Evolutionary conservation across 495 filamentous ascomycete genomes (phyloP).

Genomic region (Chlorociboria aeruginascens): DNA sequence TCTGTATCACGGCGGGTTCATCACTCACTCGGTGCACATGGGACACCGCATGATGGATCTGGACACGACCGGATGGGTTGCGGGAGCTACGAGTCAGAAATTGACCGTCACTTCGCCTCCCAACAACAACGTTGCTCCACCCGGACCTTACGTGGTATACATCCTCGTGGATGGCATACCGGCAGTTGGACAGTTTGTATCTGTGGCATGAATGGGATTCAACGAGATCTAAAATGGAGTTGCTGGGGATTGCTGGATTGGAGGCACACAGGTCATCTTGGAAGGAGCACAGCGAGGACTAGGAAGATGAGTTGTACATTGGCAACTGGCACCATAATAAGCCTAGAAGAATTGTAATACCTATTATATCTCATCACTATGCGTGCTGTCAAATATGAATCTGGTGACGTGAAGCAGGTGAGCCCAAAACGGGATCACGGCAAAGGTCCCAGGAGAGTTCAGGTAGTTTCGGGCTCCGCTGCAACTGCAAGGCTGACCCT

Average conservation of each 20-base stretch:
- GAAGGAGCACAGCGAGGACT: no score
- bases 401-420: no score
- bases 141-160: constrained; percentile 52
- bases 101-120: constrained; percentile 42
- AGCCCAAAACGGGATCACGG: no score
- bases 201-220: constrained; percentile 1
- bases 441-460: no score
- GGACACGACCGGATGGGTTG: constrained; percentile 35
- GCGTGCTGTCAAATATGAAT: no score
- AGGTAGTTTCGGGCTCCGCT: no score
- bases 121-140: constrained; percentile 40
- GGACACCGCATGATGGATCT: constrained; percentile 46
- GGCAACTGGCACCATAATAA: no score
- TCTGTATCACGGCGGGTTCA: constrained; percentile 46
- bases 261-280: no score
- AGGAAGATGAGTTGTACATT: no score
- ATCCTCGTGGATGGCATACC: constrained; percentile 49
- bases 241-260: not conserved
- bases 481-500: no score
- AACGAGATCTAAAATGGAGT: not conserved
- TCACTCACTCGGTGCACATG: constrained; percentile 49
- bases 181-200: constrained; percentile 40
- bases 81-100: constrained; percentile 30
- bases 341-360: no score
- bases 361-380: no score